A percentile compares a stretch with the other conserved stretches of the same genome.
Conservation (phyloP, 805 yeast genomes). For the Suhomyces sp. region DNA sequence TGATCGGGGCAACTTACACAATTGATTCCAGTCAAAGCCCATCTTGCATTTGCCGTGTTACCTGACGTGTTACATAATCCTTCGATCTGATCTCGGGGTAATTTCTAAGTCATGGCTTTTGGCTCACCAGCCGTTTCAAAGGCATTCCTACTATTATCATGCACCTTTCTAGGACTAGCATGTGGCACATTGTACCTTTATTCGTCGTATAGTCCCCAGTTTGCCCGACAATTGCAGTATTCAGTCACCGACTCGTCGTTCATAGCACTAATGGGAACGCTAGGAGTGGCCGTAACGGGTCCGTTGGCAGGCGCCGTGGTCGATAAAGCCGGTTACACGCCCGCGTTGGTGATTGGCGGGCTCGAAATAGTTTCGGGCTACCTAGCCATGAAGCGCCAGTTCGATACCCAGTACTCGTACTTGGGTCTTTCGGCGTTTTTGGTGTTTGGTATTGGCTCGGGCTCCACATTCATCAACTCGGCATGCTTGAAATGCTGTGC, state of each 20-base stretch:
- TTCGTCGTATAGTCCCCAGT: slow-evolving; percentile 76
- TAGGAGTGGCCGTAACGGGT: slow-evolving; percentile 63
- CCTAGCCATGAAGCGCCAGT: slow-evolving; percentile 51
- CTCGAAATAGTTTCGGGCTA: slow-evolving; percentile 52
- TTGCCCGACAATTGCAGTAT: slow-evolving; percentile 55
- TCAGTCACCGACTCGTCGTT: slow-evolving; percentile 60
- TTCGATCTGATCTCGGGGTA: too few species aligned
- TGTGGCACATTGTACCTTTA: slow-evolving; percentile 76
- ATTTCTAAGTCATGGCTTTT: neutral
- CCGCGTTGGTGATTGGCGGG: slow-evolving; percentile 52
- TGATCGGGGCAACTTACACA: too few species aligned
- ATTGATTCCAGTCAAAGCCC: too few species aligned
- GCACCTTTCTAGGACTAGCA: slow-evolving; percentile 45
- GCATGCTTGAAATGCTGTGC: slow-evolving; percentile 75
- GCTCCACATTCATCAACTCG: slow-evolving; percentile 63
- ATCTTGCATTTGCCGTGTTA: too few species aligned
- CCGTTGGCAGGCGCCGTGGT: slow-evolving; percentile 67
- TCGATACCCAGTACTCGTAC: slow-evolving; percentile 34
- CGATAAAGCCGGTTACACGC: slow-evolving; percentile 58
- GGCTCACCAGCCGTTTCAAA: slow-evolving; percentile 16
- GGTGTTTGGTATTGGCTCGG: slow-evolving; percentile 58
- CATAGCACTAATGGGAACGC: slow-evolving; percentile 64
- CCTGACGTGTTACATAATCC: too few species aligned
- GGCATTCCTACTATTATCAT: slow-evolving; percentile 20
- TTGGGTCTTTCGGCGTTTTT: slow-evolving; percentile 44